Evolutionary conservation across 345 rosid species (phyloP).

Genomic region (Citrus cavaleriei): DNA sequence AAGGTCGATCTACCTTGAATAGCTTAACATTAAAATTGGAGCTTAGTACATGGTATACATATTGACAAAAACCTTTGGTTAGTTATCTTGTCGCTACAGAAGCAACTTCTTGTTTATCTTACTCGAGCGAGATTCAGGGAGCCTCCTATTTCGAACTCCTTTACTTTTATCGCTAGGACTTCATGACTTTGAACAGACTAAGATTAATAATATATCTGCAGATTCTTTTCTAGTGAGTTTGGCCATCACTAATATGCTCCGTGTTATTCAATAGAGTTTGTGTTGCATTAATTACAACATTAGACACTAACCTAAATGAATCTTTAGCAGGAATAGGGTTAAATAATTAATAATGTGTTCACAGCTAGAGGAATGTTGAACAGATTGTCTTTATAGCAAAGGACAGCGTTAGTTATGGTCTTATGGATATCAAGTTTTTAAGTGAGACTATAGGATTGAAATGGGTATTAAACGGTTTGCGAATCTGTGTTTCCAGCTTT

Average conservation of each 20-base stretch:
- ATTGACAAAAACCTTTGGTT: neutral
- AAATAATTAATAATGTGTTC: neutral
- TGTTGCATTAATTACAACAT: neutral
- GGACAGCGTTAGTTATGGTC: neutral
- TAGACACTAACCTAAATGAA: neutral
- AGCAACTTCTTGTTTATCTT: neutral
- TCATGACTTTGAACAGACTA: neutral
- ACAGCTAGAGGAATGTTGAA: neutral
- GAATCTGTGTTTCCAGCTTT: neutral
- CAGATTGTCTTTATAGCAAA: too few species aligned
- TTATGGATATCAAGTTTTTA: neutral
- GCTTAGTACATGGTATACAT: neutral
- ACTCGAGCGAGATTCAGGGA: neutral
- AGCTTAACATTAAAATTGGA: neutral
- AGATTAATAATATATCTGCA: neutral
- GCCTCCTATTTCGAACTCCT: neutral
- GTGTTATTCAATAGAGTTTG: neutral
- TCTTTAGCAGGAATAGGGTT: neutral
- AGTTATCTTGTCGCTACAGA: neutral
- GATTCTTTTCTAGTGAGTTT: neutral
- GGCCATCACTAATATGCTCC: neutral
- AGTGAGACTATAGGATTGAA: neutral
- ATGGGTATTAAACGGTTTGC: neutral
- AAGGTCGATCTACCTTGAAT: neutral
- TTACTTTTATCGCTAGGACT: neutral